Evolutionary conservation across 1,284 basidiomycete genomes (phyloP).

Genomic region (Schizophyllum commune): DNA sequence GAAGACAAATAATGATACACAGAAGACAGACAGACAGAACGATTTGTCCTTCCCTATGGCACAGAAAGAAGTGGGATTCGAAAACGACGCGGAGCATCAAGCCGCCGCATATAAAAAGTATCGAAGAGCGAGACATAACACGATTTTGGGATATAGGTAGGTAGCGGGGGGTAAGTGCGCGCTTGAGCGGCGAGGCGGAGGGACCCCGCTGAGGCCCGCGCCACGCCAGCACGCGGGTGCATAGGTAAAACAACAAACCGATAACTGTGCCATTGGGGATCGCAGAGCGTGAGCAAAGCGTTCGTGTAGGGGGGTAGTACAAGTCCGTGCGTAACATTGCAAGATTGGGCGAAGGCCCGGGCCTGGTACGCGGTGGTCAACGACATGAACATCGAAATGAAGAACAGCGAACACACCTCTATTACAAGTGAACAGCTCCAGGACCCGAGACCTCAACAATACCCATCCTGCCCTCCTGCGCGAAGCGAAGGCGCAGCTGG

Average conservation of each 20-base stretch:
- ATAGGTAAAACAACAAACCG: background rate
- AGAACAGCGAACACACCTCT: background rate
- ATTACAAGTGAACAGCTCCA: background rate
- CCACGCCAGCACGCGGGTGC: background rate
- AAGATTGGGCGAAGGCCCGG: background rate
- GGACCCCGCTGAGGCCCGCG: background rate
- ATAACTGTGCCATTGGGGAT: background rate
- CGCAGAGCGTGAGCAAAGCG: background rate
- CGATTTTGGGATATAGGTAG: conserved; percentile 13
- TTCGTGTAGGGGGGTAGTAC: background rate
- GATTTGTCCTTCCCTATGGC: background rate
- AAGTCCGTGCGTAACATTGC: background rate
- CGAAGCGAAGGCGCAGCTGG: conserved; percentile 2
- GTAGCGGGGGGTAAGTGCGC: conserved; percentile 7
- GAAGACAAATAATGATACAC: conserved; percentile 4
- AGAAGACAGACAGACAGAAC: background rate
- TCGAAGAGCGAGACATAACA: background rate
- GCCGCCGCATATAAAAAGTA: conserved; percentile 14
- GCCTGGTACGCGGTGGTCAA: background rate
- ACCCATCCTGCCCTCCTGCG: background rate
- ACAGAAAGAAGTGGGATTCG: background rate
- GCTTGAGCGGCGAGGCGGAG: background rate
- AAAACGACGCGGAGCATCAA: conserved; percentile 20
- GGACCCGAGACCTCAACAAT: background rate
- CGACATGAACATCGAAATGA: background rate